phyloP scores from a whole-genome alignment of 257 asterid species.

The Solanum sejunctum region DNA sequence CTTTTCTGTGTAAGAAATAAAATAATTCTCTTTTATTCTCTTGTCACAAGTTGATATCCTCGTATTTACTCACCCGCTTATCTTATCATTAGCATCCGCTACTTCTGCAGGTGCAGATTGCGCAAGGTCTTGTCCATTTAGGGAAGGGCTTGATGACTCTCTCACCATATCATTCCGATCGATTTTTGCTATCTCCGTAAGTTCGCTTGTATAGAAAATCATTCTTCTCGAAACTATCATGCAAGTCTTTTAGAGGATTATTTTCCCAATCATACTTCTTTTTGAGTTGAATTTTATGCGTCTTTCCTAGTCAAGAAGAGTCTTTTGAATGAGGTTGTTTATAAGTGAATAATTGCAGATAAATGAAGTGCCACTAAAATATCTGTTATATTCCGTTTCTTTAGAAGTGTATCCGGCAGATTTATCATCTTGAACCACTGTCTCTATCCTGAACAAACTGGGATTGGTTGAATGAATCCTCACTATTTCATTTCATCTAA shows the following conservation, averaged over 20 bases:
- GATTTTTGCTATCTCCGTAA: constrained; percentile 74
- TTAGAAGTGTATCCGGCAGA: not conserved
- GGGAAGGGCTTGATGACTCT: constrained; percentile 89
- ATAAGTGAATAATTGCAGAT: not conserved
- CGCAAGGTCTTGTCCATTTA: constrained; percentile 91
- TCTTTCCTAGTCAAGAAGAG: not conserved
- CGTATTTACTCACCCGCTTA: not conserved
- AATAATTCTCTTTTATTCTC: not conserved
- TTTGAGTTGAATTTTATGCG: not conserved
- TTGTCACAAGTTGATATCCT: not conserved
- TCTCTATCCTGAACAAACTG: not conserved
- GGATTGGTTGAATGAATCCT: not conserved
- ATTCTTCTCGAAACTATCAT: not conserved
- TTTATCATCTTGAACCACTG: not conserved
- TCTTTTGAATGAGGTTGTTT: not conserved
- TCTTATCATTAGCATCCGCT: not conserved
- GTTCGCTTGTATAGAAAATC: constrained; percentile 6
- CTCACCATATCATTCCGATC: constrained; percentile 86
- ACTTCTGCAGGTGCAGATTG: constrained; percentile 72
- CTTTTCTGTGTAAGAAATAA: constrained; percentile 63
- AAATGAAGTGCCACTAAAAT: not conserved
- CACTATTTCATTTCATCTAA: not conserved
- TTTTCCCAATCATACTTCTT: not conserved
- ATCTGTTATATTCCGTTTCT: not conserved
- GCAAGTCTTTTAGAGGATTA: not conserved